phyloP scores from a whole-genome alignment of 192 early-diverging fungal species.

The Physocladia obscura region DNA sequence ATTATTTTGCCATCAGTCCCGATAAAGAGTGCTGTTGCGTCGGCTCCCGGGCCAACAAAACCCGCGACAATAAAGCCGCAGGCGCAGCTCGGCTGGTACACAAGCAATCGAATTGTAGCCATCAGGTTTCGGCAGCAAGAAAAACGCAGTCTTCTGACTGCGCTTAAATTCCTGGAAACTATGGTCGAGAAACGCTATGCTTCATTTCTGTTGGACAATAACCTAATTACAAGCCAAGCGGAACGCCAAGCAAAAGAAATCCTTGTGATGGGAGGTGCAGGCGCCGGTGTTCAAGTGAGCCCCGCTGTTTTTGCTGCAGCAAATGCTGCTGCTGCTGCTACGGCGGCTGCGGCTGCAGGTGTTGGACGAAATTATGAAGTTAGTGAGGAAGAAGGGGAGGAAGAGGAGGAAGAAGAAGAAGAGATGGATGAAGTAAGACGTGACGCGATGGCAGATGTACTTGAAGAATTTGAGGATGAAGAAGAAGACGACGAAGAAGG shows the following conservation, averaged over 20 bases:
- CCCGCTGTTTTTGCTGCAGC: not conserved
- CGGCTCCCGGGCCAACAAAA: not conserved
- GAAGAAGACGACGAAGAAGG: not conserved
- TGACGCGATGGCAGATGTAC: not conserved
- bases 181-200: conserved; percentile 1
- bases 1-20: not conserved
- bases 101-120: conserved; percentile 5
- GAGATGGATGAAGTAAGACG: not conserved
- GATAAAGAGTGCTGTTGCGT: not conserved
- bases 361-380: not conserved
- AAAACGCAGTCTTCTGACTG: not conserved
- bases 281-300: not conserved
- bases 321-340: not conserved
- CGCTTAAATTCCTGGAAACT: conserved; percentile 5
- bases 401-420: not conserved
- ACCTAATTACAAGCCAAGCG: not conserved
- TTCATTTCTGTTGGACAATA: not conserved
- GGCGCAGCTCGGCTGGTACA: not conserved
- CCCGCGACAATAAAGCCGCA: not conserved
- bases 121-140: conserved; percentile 15
- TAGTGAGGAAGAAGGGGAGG: not conserved
- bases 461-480: no score
- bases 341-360: not conserved
- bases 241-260: not conserved
- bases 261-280: not conserved